Base-by-base conservation (phyloP, 768 basidiomycete species). In the Amanita muscaria region DNA sequence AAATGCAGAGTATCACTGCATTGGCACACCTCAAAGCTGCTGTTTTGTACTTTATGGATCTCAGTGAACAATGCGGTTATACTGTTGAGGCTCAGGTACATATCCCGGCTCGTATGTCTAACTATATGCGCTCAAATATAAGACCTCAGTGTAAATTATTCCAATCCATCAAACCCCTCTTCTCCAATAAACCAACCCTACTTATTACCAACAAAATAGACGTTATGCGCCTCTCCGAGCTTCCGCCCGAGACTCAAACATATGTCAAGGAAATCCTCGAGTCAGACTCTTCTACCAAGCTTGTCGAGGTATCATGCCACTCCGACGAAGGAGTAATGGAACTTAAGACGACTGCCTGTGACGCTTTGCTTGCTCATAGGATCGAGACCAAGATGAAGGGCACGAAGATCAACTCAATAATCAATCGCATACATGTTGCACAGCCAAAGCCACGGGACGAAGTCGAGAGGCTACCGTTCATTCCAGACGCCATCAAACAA, bases 1-100 rank as follows among this genome's bases (percentile, higher is more conserved):
- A 99, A 69, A 99, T 98, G 94, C 96, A 99, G 72, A 93, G 89
- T 55, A 96, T 96, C 60, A 98, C 94, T 29, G 96, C 96, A 11
- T 71, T 99, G 50, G 96, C 96, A 5, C 96, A 99, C 66, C 68
- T 99, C 35, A 90, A 96, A 65, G 79, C 83, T 53, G 93, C 90
- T 59, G 74, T 98, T 8, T 66, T 99, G 61, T 99, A 98, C 68
- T 99, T 98, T 61, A 97, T 99, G 92, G 96, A 99, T 63, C 74
- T 97, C 23, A 89, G 85, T 51, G 96, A 97, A 65, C 96, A 99
- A 61, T 99, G 96, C 64, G 96, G 96, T 9, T 99, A 96, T 69
- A 81, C 87, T 4, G 75, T 98, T 49, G 96, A 96, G 65, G 96
- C 94, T 33, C 92, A 93, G 75, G 90, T 90, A 42, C 49, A 77